These are phyloP conservation scores for Sporothrix euskadiensis DNA, from an alignment of 2,329 filamentous ascomycete species.

Conservation along the genomic window DNA sequence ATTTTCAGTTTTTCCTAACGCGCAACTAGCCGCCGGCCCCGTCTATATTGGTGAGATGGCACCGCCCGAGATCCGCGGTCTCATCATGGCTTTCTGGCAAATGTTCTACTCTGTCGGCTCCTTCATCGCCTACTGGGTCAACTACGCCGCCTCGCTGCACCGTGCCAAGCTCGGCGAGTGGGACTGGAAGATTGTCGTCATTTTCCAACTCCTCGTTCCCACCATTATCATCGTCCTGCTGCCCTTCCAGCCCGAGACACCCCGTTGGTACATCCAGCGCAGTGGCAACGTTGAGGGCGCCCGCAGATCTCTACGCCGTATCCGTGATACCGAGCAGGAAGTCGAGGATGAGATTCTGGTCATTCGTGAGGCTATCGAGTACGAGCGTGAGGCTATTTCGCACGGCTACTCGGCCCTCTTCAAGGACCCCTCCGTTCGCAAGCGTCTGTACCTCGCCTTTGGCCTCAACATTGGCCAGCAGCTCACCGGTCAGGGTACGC, in stretches of 20 bases:
- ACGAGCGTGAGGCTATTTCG: constrained; percentile 68
- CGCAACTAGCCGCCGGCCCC: constrained; percentile 57
- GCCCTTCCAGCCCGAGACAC: constrained; percentile 67
- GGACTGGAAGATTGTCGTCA: constrained; percentile 73
- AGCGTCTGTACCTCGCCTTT: constrained; percentile 64
- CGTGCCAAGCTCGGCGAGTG: constrained; percentile 61
- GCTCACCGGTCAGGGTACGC: constrained; percentile 69
- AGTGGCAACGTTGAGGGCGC: constrained; percentile 62
- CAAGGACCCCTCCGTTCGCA: constrained; percentile 68
- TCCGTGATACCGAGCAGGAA: constrained; percentile 64
- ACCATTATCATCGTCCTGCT: constrained; percentile 61
- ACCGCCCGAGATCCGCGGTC: constrained; percentile 63
- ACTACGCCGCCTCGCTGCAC: constrained; percentile 62
- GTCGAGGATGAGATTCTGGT: constrained; percentile 65
- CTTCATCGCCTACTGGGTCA: constrained; percentile 67
- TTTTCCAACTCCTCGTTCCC: constrained; percentile 71
- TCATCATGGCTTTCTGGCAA: constrained; percentile 71
- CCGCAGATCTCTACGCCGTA: constrained; percentile 55
- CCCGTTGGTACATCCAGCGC: constrained; percentile 67
- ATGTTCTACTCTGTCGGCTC: constrained; percentile 66
- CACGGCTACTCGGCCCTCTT: constrained; percentile 65
- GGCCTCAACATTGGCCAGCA: constrained; percentile 71
- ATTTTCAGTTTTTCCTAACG: background rate
- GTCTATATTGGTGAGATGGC: constrained; percentile 71
- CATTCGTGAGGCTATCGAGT: constrained; percentile 69